Percentiles rank a stretch among this genome's conserved stretches.
Evolutionary conservation across 1,284 basidiomycete genomes (phyloP).

Genomic region (Cryptococcus neoformans): DNA sequence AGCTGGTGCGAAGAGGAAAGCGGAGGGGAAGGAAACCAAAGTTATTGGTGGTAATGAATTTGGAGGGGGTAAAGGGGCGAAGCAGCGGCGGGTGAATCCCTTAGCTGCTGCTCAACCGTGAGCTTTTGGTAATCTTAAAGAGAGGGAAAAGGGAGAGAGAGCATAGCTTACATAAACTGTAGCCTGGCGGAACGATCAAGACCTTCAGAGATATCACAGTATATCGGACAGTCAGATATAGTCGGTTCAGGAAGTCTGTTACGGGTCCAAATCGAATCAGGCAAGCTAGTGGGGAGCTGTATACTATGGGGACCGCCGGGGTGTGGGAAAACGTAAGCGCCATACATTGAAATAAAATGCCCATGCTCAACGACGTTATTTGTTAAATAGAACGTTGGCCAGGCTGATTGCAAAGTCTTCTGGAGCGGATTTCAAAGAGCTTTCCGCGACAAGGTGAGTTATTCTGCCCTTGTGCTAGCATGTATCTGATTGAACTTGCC

Average conservation of each 20-base stretch:
- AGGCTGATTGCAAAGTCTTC: conserved; percentile 42
- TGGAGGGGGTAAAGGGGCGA: conserved; percentile 7
- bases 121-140: conserved; percentile 4
- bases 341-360: neutral
- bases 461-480: neutral
- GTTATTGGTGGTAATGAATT: neutral
- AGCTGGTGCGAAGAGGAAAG: conserved; percentile 8
- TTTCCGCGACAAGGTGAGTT: conserved; percentile 62
- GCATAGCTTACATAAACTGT: too few species aligned
- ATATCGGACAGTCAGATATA: conserved; percentile 43
- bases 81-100: conserved; percentile 35
- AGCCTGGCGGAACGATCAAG: conserved; percentile 47
- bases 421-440: conserved; percentile 64
- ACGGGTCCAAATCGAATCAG: conserved; percentile 39
- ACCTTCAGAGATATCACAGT: conserved; percentile 30
- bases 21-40: neutral
- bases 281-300: conserved; percentile 43
- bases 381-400: conserved; percentile 33
- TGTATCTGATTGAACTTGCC: conserved; percentile 8
- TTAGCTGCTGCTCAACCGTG: conserved; percentile 45
- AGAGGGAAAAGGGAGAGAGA: neutral
- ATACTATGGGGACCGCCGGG: conserved; percentile 50
- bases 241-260: conserved; percentile 45
- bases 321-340: conserved; percentile 45
- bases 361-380: neutral